phyloP scores from a whole-genome alignment of 495 filamentous ascomycete genomes.

The Penicillium silybi region DNA sequence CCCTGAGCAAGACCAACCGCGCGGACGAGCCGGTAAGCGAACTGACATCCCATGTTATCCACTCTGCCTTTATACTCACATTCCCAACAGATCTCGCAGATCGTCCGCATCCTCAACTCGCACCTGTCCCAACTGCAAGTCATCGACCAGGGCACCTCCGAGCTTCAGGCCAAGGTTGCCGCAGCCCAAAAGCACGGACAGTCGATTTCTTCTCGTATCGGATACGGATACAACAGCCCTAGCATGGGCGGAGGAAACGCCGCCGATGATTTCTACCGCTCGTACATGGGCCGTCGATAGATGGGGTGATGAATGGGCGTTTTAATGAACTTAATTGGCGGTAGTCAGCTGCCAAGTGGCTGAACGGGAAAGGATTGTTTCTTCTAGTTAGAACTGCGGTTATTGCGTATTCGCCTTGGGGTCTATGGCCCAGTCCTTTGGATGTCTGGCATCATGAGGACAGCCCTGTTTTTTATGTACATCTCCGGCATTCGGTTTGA shows the following conservation, averaged over 20 bases:
- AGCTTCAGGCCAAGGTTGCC: slow-evolving; percentile 71
- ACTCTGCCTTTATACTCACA: slow-evolving; percentile 3
- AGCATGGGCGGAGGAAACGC: slow-evolving; percentile 57
- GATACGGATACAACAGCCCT: slow-evolving; percentile 50
- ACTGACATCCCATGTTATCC: neutral
- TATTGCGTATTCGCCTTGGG: neutral
- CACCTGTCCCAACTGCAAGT: slow-evolving; percentile 85
- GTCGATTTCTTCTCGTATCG: slow-evolving; percentile 63
- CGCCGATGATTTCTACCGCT: slow-evolving; percentile 78
- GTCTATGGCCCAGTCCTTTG: neutral
- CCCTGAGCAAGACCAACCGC: slow-evolving; percentile 81
- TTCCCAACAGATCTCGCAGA: slow-evolving; percentile 70
- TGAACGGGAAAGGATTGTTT: slow-evolving; percentile 15
- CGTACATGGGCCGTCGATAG: slow-evolving; percentile 64
- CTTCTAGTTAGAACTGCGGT: neutral
- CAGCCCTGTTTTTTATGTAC: slow-evolving; percentile 1
- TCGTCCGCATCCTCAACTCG: slow-evolving; percentile 88
- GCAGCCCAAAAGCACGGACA: slow-evolving; percentile 73
- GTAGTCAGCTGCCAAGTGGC: slow-evolving; percentile 4
- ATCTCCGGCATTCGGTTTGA: neutral
- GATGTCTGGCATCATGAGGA: neutral
- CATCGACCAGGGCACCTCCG: slow-evolving; percentile 81
- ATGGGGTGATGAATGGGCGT: slow-evolving; percentile 8
- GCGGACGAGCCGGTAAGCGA: slow-evolving; percentile 84
- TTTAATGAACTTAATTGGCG: slow-evolving; percentile 20